phyloP scores from a whole-genome alignment of 306 rosid genomes.

The Arachis hypogaea region DNA sequence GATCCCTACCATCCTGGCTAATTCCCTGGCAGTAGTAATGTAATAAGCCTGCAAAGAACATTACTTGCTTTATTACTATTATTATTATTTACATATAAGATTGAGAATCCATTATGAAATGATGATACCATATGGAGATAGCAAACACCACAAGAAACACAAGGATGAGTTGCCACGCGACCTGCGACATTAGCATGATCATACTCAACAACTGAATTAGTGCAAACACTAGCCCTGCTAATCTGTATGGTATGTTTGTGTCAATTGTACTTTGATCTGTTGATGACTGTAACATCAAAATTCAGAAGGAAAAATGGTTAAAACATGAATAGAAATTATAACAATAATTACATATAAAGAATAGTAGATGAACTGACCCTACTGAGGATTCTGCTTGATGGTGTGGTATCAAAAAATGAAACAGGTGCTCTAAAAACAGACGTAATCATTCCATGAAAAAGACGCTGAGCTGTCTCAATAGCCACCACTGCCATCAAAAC shows the following conservation, averaged over 20 bases:
- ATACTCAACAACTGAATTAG: slow-evolving; percentile 78
- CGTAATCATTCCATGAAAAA: slow-evolving; percentile 75
- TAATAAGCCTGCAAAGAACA: slow-evolving; percentile 62
- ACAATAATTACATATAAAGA: slow-evolving; percentile 8
- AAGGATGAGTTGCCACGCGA: slow-evolving; percentile 79
- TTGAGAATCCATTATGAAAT: slow-evolving; percentile 8
- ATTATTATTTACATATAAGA: no score
- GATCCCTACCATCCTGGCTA: slow-evolving; percentile 84
- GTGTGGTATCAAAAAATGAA: slow-evolving; percentile 80
- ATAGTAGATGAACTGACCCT: slow-evolving; percentile 59
- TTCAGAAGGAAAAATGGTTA: neutral
- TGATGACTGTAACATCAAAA: slow-evolving; percentile 61
- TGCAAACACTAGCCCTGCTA: slow-evolving; percentile 89
- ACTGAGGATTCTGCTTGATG: slow-evolving; percentile 82
- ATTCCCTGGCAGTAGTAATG: slow-evolving; percentile 79
- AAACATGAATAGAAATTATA: neutral
- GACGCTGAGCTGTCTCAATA: slow-evolving; percentile 73
- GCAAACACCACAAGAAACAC: slow-evolving; percentile 63
- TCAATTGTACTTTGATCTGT: slow-evolving; percentile 90
- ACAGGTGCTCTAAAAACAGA: slow-evolving; percentile 85
- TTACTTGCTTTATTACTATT: no score
- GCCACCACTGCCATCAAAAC: slow-evolving; percentile 74
- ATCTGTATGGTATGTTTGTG: slow-evolving; percentile 80
- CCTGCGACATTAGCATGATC: slow-evolving; percentile 76
- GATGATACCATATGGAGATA: slow-evolving; percentile 77